Base-by-base conservation (phyloP, 2,329 filamentous ascomycete species). In the Pyrenophora teres region DNA sequence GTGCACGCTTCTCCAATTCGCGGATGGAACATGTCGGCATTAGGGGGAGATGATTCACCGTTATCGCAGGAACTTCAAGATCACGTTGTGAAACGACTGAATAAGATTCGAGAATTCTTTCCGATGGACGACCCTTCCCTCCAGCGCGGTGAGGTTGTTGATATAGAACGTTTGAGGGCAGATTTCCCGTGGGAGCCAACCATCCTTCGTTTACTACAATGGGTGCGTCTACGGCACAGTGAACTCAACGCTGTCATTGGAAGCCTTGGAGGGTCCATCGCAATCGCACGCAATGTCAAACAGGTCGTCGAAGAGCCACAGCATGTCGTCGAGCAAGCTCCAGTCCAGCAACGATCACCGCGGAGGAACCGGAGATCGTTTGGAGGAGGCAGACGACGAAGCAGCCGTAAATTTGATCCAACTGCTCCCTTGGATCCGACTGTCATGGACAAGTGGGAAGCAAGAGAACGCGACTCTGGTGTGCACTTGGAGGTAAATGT, bases 111-210 rank as follows among this genome's bases (percentile, higher is more conserved):
- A 15, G 36, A 56, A 2, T 62, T 57, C 18, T 74, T 80, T 40
- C 52, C 57, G 3, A 48, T 64, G 3, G 67, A 71, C n/a, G 59
- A 70, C 2, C 62, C 74, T 32, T 69, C 71, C 1, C 44, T 63
- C 6, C 53, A 64, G 18, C 47, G 52, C n/a, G 64, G 66, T 6
- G 60, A 67, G 3, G 46, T 64, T 3, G 65, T 78, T 12, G 76
- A 81, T 36, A 64, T 81, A 21, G 74, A 76, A 3, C 65, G 60
- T 1, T 57, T 87, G 4, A 73, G 76, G 31, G 63, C 67, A 2
- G 56, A 63, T 1, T 87, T 79, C 61, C 73, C 77, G 3, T 86
- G 82, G 82, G 59, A 73, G 0, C 60, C 68, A 2, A 81, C 84
- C 45, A 63, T 81, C 5, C 56, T 77, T 0, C 66, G 74, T 7